Evolutionary conservation across 768 basidiomycete genomes (phyloP), one percentile per base, ranked within the genome.

Genomic region (Crucibulum laeve): DNA sequence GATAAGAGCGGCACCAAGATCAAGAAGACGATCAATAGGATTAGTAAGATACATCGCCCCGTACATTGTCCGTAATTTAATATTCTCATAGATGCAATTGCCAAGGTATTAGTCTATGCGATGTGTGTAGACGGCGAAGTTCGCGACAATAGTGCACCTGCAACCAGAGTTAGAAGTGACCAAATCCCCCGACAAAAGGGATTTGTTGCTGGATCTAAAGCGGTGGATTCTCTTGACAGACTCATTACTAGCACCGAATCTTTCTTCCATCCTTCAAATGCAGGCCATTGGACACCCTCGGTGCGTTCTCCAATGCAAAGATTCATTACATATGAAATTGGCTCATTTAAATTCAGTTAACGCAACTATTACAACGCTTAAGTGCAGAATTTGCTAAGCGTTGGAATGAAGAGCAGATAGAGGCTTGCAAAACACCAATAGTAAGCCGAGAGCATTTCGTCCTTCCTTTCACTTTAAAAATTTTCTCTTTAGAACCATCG

Each of bases 261-360:
- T 0, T 95, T 87, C 70, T 98, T 97, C 66, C 95, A 98, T 61
- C 95, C 95, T 1, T 90, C 89, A 3, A 96, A 96, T 58, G 82
- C 83, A 23, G 94, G 94, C 3, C 67, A 74, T 23, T 96, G 92
- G 90, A 86, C 90, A 3, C 58, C 76, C 43, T 58, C 68, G 46
- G 82, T 86, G 51, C 47, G 74, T 58, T 25, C 21, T 32, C 30
- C 25, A 18, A n/a, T 18, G 6, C 32, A 28, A 32, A 3, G 13
- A 19, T 46, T 22, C 30, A 30, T 18, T 28, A 42, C 28, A 38
- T 25, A n/a, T 33, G 40, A 38, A 3, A 8, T 36, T 36, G 18
- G 38, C 22, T 46, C 40, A 43, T 36, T 52, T 49, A 47, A 21
- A n/a, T 4, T 25, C 18, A 86, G 82, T 65, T 86, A 38, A 82